These are phyloP conservation scores for Esteya vermicola DNA, from an alignment of 2,329 filamentous ascomycete genomes.

Conservation along the genomic window DNA sequence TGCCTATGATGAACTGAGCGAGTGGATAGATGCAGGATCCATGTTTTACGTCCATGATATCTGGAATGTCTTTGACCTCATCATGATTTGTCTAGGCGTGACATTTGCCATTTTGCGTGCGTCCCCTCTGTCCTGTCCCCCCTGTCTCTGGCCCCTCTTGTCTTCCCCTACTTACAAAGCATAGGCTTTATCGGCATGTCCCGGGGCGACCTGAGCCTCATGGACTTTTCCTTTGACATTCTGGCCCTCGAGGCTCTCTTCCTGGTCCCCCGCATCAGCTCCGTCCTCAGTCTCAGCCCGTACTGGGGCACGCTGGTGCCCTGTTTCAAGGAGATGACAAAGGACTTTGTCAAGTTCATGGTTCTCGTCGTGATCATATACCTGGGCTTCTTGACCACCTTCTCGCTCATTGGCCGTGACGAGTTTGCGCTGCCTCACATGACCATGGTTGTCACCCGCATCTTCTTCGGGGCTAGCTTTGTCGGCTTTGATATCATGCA, in stretches of 20 bases:
- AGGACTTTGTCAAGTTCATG: conserved; percentile 77
- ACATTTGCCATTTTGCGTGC: conserved; percentile 40
- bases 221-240: conserved; percentile 76
- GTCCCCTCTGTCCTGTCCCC: conserved; percentile 20
- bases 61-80: conserved; percentile 62
- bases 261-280: conserved; percentile 79
- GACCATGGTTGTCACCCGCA: conserved; percentile 65
- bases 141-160: too few relatives aligned
- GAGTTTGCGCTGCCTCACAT: conserved; percentile 50
- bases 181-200: conserved; percentile 55
- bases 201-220: conserved; percentile 44
- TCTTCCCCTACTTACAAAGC: neutral
- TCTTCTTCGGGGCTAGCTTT: conserved; percentile 66
- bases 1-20: conserved; percentile 73
- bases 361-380: conserved; percentile 68
- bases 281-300: conserved; percentile 70
- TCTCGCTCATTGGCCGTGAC: conserved; percentile 62
- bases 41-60: conserved; percentile 76
- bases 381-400: conserved; percentile 78
- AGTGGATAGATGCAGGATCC: conserved; percentile 73
- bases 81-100: conserved; percentile 58
- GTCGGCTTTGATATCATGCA: conserved; percentile 59
- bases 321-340: conserved; percentile 86
- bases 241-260: conserved; percentile 78
- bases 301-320: conserved; percentile 87